Base-by-base conservation (phyloP, 1,284 basidiomycete genomes). In the Gymnopus androsaceus region DNA sequence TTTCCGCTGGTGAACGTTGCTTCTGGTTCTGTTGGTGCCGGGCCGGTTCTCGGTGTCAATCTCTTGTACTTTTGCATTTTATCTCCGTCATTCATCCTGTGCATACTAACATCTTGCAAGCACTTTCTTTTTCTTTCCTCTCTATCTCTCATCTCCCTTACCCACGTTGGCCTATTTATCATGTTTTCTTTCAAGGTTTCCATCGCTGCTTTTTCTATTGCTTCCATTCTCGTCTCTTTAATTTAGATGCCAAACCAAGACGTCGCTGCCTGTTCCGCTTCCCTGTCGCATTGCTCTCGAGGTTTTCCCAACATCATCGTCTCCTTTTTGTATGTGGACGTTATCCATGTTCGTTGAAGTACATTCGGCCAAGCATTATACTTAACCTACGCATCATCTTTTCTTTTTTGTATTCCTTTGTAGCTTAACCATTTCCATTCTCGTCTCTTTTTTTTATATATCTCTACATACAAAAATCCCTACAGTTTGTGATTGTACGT, bases 401-500 rank as follows among this genome's bases (percentile, higher is more conserved):
- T 23, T 8, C 31, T 25, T 15, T 31, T 15, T 17, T 8, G 45
- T 28, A 14, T 15, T 49, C 19, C 23, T 9, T 21, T n/a, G 31
- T 49, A 33, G 25, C 36, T n/a, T n/a, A n/a, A n/a, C n/a, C n/a
- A n/a, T n/a, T n/a, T n/a, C n/a, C 31, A 12, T 36, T 49, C 8
- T 48, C 21, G 14, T 31, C n/a, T 33, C 23, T 49, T 23, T 36
- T 36, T 36, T 15, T 21, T 36, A 6, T 49, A 14, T n/a, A n/a
- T n/a, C n/a, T n/a, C n/a, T n/a, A 23, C 31, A 2, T 30, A 17
- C 28, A 9, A 21, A 34, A 36, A 49, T 31, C 31, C 31, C 34
- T 36, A 36, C 15, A 33, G 47, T 49, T 49, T 23, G 46, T 34
- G 34, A 31, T 49, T 49, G 47, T 36, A 36, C 31, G 31, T 36